These are phyloP conservation scores for Trichoderma reesei DNA, from an alignment of 495 filamentous ascomycete species.

Conservation along the genomic window DNA sequence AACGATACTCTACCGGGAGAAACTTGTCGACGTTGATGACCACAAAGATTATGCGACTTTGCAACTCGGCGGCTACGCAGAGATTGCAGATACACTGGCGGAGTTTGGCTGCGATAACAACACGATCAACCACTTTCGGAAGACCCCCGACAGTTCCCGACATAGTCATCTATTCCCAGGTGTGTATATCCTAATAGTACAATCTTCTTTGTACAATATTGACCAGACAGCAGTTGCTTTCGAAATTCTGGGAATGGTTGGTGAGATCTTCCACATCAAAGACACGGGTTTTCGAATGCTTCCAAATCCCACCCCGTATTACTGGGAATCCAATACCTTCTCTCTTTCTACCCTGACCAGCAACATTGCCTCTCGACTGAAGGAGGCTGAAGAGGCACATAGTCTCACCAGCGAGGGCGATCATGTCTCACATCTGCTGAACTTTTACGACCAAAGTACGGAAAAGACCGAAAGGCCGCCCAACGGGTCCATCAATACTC, in stretches of 20 bases:
- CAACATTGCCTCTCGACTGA: neutral
- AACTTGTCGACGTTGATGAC: slow-evolving; percentile 17
- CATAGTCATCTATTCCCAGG: too few relatives aligned
- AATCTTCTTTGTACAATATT: too few relatives aligned
- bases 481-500: neutral
- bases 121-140: slow-evolving; percentile 17
- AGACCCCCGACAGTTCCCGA: slow-evolving; percentile 14
- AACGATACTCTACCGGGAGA: slow-evolving; percentile 14
- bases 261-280: slow-evolving; percentile 19
- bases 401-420: too few relatives aligned
- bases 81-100: slow-evolving; percentile 22
- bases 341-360: slow-evolving; percentile 13
- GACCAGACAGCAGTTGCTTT: slow-evolving; percentile 21
- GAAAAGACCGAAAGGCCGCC: too few relatives aligned
- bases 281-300: slow-evolving; percentile 26
- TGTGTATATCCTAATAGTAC: too few relatives aligned
- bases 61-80: slow-evolving; percentile 18
- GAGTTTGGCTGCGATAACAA: slow-evolving; percentile 21
- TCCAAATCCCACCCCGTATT: slow-evolving; percentile 25
- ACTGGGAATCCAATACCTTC: slow-evolving; percentile 21
- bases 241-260: slow-evolving; percentile 31
- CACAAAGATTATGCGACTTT: slow-evolving; percentile 12
- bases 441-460: too few relatives aligned
- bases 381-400: too few relatives aligned
- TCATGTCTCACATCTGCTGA: too few relatives aligned